A percentile compares a stretch with the other conserved stretches of the same genome.
These are phyloP conservation scores for Pestalotiopsis sp. DNA, from an alignment of 2,329 filamentous ascomycete genomes.

Conservation along the genomic window DNA sequence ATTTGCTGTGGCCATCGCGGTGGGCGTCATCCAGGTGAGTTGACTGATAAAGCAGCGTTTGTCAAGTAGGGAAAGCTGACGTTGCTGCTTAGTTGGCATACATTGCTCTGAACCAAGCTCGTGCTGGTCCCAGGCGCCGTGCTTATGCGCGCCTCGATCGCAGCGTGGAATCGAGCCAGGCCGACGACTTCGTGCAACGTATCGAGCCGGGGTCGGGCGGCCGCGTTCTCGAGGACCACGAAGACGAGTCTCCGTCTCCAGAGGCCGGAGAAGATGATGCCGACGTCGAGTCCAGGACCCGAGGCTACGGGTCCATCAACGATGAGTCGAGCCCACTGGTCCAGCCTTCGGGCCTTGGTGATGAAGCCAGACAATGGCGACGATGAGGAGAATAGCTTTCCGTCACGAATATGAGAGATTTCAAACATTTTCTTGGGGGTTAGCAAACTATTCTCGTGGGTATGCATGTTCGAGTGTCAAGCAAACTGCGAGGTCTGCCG, in stretches of 20 bases:
- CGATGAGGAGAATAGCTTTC: no score
- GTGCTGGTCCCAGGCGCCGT: not conserved
- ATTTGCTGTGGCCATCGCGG: conserved; percentile 53
- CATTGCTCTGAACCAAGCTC: not conserved
- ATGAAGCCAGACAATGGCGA: conserved; percentile 22
- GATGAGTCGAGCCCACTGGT: conserved; percentile 19
- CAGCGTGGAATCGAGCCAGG: not conserved
- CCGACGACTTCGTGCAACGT: not conserved
- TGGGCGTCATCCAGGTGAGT: conserved; percentile 59
- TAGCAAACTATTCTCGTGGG: no score
- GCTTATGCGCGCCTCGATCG: not conserved
- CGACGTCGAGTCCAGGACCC: not conserved
- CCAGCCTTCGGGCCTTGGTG: conserved; percentile 24
- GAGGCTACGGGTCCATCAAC: conserved; percentile 15
- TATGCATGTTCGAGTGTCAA: no score
- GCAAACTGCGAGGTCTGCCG: no score
- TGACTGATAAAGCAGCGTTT: not conserved
- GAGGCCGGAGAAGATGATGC: not conserved
- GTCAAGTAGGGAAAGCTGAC: not conserved
- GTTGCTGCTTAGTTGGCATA: not conserved
- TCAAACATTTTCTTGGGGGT: no score
- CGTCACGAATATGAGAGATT: no score
- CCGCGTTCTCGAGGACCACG: not conserved
- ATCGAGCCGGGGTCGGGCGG: not conserved
- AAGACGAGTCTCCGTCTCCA: not conserved